These are phyloP conservation scores for Nowakowskiella sp. DNA, from an alignment of 192 early-diverging fungal species.

Conservation along the genomic window DNA sequence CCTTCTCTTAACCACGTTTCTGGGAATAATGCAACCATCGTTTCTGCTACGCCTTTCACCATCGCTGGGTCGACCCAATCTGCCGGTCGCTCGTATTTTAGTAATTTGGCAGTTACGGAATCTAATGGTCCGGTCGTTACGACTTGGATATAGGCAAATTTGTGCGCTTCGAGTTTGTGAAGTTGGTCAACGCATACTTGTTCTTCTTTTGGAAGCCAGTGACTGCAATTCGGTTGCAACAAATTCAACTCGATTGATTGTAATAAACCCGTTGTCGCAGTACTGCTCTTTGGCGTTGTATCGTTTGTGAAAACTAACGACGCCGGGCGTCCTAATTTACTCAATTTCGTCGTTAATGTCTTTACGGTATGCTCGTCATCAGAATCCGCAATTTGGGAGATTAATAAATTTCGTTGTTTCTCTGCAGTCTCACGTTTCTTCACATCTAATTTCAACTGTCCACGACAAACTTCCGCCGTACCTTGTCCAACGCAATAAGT, in stretches of 20 bases:
- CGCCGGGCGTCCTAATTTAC: no score
- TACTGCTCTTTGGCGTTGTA: not conserved
- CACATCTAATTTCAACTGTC: conserved; percentile 1
- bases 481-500: conserved; percentile 23
- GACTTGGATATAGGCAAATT: not conserved
- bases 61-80: not conserved
- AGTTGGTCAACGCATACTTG: no score
- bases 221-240: not conserved
- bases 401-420: not conserved
- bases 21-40: not conserved
- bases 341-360: no score
- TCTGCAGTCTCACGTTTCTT: no score
- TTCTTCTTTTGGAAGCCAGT: not conserved
- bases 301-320: not conserved
- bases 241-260: not conserved
- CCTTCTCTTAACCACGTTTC: not conserved
- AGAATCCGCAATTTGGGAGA: no score
- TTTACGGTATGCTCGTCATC: no score
- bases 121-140: not conserved
- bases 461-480: conserved; percentile 18
- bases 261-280: no score
- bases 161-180: not conserved
- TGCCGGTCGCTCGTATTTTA: not conserved
- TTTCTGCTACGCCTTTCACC: not conserved
- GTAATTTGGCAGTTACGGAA: not conserved